These are phyloP conservation scores for Chaetomidium leptoderma DNA, from an alignment of 495 filamentous ascomycete genomes.

Conservation along the genomic window DNA sequence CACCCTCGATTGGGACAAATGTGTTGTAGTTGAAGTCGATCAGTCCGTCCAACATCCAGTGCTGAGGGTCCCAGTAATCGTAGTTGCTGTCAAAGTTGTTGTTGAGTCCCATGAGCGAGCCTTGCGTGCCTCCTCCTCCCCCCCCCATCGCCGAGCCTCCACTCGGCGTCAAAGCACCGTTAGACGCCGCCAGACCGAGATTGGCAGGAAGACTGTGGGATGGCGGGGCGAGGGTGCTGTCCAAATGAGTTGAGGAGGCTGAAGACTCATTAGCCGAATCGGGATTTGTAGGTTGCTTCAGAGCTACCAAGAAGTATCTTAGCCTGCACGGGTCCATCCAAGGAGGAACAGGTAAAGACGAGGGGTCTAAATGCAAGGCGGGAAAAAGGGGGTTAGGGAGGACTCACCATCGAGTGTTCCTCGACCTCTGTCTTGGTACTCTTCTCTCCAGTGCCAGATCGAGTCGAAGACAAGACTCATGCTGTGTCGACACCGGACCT, in stretches of 20 bases:
- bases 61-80: conserved; percentile 83
- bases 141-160: conserved; percentile 41
- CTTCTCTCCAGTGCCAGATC: conserved; percentile 89
- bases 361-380: conserved; percentile 9
- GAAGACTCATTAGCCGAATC: conserved; percentile 72
- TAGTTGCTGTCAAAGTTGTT: conserved; percentile 65
- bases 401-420: conserved; percentile 73
- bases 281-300: conserved; percentile 83
- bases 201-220: conserved; percentile 32
- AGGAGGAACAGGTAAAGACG: conserved; percentile 15
- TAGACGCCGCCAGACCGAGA: conserved; percentile 33
- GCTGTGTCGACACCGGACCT: conserved; percentile 84
- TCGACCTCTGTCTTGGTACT: conserved; percentile 70
- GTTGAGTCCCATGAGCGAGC: conserved; percentile 41
- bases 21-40: conserved; percentile 74
- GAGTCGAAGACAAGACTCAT: conserved; percentile 92
- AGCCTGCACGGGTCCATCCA: conserved; percentile 29
- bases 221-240: conserved; percentile 48
- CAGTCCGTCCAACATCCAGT: conserved; percentile 84
- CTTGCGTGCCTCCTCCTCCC: conserved; percentile 30
- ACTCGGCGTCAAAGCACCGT: conserved; percentile 46
- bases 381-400: neutral
- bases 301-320: conserved; percentile 49
- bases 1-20: conserved; percentile 44
- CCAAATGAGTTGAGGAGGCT: conserved; percentile 58